Evolutionary conservation across 2,329 filamentous ascomycete species (phyloP), one percentile per base, ranked within the genome.

Genomic region (Arthrobotrys megalospora): DNA sequence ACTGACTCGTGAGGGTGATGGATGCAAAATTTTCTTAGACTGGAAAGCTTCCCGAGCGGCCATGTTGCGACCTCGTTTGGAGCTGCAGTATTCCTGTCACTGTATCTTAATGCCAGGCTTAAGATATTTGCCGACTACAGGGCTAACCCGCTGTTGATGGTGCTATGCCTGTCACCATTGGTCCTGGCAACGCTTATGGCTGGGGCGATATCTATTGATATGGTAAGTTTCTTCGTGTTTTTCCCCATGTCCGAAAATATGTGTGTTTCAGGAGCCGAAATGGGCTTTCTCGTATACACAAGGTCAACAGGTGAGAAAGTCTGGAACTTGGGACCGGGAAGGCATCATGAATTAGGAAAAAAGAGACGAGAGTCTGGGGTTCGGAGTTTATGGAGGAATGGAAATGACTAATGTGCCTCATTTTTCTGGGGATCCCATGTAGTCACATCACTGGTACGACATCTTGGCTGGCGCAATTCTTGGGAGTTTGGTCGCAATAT

Each of bases 181-280:
- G n/a, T 43, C 19, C 19, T 73, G 10, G 69, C 60, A 11, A 10
- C 47, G 62, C 62, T 67, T 48, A 67, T 73, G 60, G 60, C 70
- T 28, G 52, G 70, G 45, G 41, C 52, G 21, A 67, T 62, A 34
- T 67, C 63, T 38, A 75, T 75, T 67, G 62, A 75, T 64, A 67
- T 55, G 62, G 70, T 75, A 53, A 69, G 72, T 65, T n/a, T 24
- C 5, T 67, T 75, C 62, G 62, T 53, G 43, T 65, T 50, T 19
- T 68, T 47, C 55, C 70, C 69, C 69, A 73, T 73, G 69, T 60
- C 48, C 47, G 19, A 58, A 47, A 43, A 53, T 21, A 43, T 43
- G 36, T 60, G 34, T 55, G 70, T 75, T 75, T 75, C 63, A 75
- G 47, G 47, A 75, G 70, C 70, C 70, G 70, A 75, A 60, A 64